These are phyloP conservation scores for Boletus edulis DNA, from an alignment of 768 basidiomycete species.

Conservation along the genomic window DNA sequence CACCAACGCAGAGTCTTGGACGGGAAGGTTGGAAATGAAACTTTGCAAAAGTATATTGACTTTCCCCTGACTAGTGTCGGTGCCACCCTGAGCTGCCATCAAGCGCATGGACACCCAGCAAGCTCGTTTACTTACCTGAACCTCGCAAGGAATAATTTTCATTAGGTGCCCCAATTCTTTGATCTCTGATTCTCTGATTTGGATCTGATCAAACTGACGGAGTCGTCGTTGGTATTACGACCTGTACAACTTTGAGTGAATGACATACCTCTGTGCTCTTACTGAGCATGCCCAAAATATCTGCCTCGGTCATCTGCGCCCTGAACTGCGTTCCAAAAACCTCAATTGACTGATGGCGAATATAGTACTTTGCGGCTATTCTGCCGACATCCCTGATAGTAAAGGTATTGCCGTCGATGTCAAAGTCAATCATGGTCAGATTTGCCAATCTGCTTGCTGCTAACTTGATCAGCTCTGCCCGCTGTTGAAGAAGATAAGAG, in stretches of 20 bases:
- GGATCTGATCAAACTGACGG: slow-evolving; percentile 87
- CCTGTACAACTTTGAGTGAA: not conserved
- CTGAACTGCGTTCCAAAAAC: slow-evolving; percentile 80
- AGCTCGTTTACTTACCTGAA: slow-evolving; percentile 51
- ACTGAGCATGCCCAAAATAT: slow-evolving; percentile 82
- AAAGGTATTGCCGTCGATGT: slow-evolving; percentile 55
- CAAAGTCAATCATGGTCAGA: slow-evolving; percentile 80
- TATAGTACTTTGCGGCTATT: slow-evolving; percentile 96
- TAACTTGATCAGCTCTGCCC: slow-evolving; percentile 60
- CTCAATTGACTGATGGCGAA: slow-evolving; percentile 81
- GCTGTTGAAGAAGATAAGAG: slow-evolving; percentile 66
- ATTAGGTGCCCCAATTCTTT: slow-evolving; percentile 75
- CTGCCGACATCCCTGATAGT: slow-evolving; percentile 87
- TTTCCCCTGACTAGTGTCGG: slow-evolving; percentile 70
- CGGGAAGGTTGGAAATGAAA: slow-evolving; percentile 73
- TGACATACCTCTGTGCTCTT: slow-evolving; percentile 81
- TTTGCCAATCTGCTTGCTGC: slow-evolving; percentile 68
- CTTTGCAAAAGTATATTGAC: slow-evolving; percentile 94
- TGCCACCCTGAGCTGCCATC: slow-evolving; percentile 50
- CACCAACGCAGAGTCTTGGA: slow-evolving; percentile 94
- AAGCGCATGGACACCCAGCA: not conserved
- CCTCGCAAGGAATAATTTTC: slow-evolving; percentile 72
- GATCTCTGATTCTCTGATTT: slow-evolving; percentile 86
- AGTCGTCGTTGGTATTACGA: not conserved
- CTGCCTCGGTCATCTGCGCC: slow-evolving; percentile 88